Conservation (phyloP, 2,329 filamentous ascomycete species). For the Epichloe sp. region DNA sequence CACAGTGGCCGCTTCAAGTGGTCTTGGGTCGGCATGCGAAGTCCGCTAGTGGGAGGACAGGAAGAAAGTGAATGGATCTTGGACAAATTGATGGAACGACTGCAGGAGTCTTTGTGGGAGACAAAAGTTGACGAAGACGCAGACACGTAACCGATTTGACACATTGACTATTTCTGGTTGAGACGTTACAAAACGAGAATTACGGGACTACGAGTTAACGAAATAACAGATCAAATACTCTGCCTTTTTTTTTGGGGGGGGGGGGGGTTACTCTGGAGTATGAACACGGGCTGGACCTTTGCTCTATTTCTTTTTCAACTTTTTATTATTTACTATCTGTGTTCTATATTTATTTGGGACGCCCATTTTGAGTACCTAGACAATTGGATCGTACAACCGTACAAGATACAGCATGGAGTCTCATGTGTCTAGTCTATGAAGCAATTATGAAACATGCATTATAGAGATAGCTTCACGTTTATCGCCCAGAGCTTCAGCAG, state of each 20-base stretch:
- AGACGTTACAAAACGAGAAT: background rate
- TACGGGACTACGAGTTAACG: no score
- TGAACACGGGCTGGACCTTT: background rate
- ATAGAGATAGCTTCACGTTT: background rate
- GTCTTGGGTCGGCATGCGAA: slow-evolving; percentile 61
- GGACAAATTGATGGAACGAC: slow-evolving; percentile 43
- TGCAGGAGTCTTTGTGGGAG: slow-evolving; percentile 25
- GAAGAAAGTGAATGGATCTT: slow-evolving; percentile 64
- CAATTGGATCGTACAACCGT: no score
- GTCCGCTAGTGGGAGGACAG: slow-evolving; percentile 55
- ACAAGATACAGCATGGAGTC: background rate
- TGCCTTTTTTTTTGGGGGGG: no score
- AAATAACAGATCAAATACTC: no score
- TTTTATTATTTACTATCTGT: background rate
- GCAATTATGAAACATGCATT: background rate
- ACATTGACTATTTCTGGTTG: background rate
- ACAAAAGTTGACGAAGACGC: slow-evolving; percentile 3
- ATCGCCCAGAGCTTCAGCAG: background rate
- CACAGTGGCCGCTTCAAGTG: slow-evolving; percentile 29
- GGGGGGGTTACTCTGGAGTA: no score
- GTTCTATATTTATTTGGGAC: background rate
- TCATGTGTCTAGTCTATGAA: background rate
- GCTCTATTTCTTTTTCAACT: background rate
- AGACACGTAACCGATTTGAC: background rate
- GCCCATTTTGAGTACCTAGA: no score